Percentiles rank a stretch among this genome's conserved stretches.
phyloP scores from a whole-genome alignment of 805 yeast genomes.

The Lipomyces anomalus region DNA sequence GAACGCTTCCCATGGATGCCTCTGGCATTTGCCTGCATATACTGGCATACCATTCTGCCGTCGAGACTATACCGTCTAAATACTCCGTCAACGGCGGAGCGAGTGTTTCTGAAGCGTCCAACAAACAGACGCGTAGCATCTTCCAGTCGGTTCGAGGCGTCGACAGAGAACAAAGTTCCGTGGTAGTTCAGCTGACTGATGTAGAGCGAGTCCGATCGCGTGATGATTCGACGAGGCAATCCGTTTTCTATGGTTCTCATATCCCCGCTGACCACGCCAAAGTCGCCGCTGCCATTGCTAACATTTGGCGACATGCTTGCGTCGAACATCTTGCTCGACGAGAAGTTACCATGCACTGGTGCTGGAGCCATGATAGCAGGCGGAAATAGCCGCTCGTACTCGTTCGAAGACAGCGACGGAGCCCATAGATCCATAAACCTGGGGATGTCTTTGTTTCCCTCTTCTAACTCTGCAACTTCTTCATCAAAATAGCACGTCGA shows the following conservation, averaged over 20 bases:
- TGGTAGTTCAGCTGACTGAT: neutral
- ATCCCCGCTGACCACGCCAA: neutral
- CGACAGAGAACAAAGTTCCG: neutral
- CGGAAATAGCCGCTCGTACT: neutral
- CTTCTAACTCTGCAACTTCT: neutral
- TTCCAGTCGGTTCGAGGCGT: neutral
- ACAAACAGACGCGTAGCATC: neutral
- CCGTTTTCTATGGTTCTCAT: neutral
- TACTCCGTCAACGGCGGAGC: neutral
- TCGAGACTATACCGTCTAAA: neutral
- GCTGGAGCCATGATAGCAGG: neutral
- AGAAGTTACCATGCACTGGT: neutral
- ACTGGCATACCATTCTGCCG: neutral
- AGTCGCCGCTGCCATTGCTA: neutral
- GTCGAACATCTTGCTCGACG: neutral
- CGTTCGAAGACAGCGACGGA: neutral
- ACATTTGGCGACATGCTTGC: neutral
- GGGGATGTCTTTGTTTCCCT: neutral
- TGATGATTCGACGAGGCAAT: neutral
- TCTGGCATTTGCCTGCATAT: neutral
- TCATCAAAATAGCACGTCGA: neutral
- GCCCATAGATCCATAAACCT: neutral
- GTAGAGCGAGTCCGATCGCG: neutral
- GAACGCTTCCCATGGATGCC: neutral
- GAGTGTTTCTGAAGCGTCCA: neutral